phyloP scores from a whole-genome alignment of 768 basidiomycete genomes.

The Leucocoprinus sp. region DNA sequence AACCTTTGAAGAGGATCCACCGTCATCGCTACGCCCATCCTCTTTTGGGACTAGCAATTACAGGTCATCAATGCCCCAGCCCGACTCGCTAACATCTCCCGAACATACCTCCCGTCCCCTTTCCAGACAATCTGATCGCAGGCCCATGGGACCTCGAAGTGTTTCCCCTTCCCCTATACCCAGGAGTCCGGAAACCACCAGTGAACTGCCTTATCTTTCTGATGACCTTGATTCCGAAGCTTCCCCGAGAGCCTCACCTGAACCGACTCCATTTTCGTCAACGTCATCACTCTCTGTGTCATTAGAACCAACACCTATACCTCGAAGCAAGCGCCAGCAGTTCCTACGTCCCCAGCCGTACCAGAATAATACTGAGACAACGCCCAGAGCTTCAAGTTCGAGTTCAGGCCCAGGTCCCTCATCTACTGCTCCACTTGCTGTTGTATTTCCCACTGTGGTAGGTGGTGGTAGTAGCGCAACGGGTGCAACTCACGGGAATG shows the following conservation, averaged over 20 bases:
- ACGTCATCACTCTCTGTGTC: constrained; percentile 19
- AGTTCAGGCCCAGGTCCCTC: background rate
- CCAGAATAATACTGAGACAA: constrained; percentile 42
- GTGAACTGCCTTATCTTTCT: constrained; percentile 35
- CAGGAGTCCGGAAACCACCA: constrained; percentile 28
- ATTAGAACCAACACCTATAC: constrained; percentile 40
- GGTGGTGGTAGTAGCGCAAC: constrained; percentile 12
- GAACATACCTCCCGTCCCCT: constrained; percentile 27
- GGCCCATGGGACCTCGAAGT: constrained; percentile 67
- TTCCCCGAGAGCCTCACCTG: constrained; percentile 9
- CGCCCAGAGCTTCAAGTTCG: constrained; percentile 34
- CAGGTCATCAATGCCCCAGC: constrained; percentile 39
- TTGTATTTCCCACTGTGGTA: constrained; percentile 13
- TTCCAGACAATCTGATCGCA: constrained; percentile 45
- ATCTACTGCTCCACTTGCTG: background rate
- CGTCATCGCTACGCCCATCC: constrained; percentile 42
- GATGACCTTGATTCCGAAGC: constrained; percentile 26
- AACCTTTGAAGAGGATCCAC: constrained; percentile 46
- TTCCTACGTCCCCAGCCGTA: constrained; percentile 35
- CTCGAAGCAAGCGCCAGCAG: constrained; percentile 65
- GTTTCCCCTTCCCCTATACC: constrained; percentile 58
- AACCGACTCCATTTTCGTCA: constrained; percentile 12
- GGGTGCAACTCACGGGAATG: constrained; percentile 23
- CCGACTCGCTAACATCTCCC: constrained; percentile 31
- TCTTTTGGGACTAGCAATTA: constrained; percentile 36